Conservation (phyloP, 345 rosid species). For the Brassica napus region Da-Ae NC_063440.1:19709501-19710000, state of each 20-base stretch:
- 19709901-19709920: conserved; percentile 51
- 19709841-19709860: conserved; percentile 42
- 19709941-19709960: background rate
- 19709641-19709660: conserved; percentile 8
- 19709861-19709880: conserved; percentile 49
- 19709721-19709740: conserved; percentile 51
- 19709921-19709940: background rate
- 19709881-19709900: conserved; percentile 45
- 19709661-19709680: conserved; percentile 32
- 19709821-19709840: conserved; percentile 47
- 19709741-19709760: conserved; percentile 45
- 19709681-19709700: conserved; percentile 46
- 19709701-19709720: conserved; percentile 37
- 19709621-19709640: conserved; percentile 25
- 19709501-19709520: background rate
- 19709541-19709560: background rate
- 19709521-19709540: background rate
- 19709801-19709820: conserved; percentile 34
- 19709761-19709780: conserved; percentile 40
- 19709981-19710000: too few species aligned
- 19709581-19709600: background rate
- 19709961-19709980: background rate
- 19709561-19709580: background rate
- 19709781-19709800: conserved; percentile 22
- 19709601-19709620: background rate